phyloP scores from a whole-genome alignment of 352 stramenopile species.

The Thalassiosira hispida region DNA sequence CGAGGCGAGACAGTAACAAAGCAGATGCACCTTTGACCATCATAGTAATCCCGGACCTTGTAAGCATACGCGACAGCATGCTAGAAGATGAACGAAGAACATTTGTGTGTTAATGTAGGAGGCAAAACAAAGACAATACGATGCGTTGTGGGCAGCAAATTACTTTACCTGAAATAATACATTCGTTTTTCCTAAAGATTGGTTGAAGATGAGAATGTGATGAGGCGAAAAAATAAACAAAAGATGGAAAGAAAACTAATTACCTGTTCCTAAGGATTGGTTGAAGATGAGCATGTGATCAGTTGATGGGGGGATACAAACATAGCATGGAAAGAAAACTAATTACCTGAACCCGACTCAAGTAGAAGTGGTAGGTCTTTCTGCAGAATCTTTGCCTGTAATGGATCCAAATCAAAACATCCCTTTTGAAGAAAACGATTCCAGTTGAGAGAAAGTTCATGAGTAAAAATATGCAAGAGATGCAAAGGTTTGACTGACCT shows the following conservation, averaged over 20 bases:
- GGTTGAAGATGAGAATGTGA: background rate
- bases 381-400: constrained; percentile 35
- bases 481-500: constrained; percentile 17
- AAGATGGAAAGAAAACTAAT: too few species aligned
- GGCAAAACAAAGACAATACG: background rate
- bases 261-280: too few species aligned
- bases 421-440: constrained; percentile 12
- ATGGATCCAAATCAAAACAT: constrained; percentile 51
- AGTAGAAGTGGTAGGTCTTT: constrained; percentile 34
- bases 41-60: constrained; percentile 2
- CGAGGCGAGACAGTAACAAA: constrained; percentile 60
- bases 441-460: background rate
- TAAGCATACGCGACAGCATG: constrained; percentile 45
- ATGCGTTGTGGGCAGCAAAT: background rate
- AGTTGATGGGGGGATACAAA: too few species aligned
- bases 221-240: background rate
- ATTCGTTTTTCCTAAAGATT: constrained; percentile 23
- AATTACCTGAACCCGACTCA: constrained; percentile 43
- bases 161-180: constrained; percentile 24
- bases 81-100: constrained; percentile 15
- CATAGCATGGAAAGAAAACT: too few species aligned
- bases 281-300: too few species aligned
- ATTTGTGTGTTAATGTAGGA: background rate
- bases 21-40: constrained; percentile 29
- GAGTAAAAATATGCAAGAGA: background rate